Base-by-base conservation (phyloP, 768 basidiomycete genomes). In the Hortiboletus flavorubellus region DNA sequence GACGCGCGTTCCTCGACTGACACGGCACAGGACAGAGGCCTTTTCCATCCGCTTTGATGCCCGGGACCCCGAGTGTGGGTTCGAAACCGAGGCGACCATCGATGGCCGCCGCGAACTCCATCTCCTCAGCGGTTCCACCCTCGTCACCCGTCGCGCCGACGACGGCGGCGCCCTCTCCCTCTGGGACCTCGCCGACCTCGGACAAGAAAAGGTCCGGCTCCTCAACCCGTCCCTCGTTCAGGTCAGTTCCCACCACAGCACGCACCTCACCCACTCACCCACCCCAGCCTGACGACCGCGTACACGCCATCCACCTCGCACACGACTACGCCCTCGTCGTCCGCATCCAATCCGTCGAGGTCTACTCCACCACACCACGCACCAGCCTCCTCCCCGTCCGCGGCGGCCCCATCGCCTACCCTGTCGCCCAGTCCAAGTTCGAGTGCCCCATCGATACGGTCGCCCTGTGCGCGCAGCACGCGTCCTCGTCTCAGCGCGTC, bases 381-480 rank as follows among this genome's bases (percentile, higher is more conserved):
- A 58, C 42, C 0, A 64, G 31, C 46, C 53, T 65, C 44, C 59
- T 61, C 46, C 51, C 58, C 16, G 53, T 39, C 42, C 56, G 35
- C 6, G 55, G 58, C 2, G 48, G 61, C 2, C 61, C 59, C 21
- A 55, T 71, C 35, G 65, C 81, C 5, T 70, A 75, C 35, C 83
- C 85, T 1, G 62, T 81, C 40, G 71, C 76, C 14, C 68, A 67
- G 31, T 73, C 80, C 68, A 66, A 69, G 49, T 85, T 81, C 74
- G 80, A 73, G 42, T 86, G 81, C 80, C 74, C 71, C n/a, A 71
- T 85, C 40, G 84, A 86, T 66, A 78, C 71, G 31, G 73, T 81
- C 58, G 68, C 72, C 30, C 68, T 84, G 37, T 65, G 66, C 42
- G 59, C 69, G 3, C 75, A 77, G 55, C 67, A 49, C 12, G 0